Conservation (phyloP, 2,329 filamentous ascomycete genomes). For the Zymoseptoria passerinii region DNA sequence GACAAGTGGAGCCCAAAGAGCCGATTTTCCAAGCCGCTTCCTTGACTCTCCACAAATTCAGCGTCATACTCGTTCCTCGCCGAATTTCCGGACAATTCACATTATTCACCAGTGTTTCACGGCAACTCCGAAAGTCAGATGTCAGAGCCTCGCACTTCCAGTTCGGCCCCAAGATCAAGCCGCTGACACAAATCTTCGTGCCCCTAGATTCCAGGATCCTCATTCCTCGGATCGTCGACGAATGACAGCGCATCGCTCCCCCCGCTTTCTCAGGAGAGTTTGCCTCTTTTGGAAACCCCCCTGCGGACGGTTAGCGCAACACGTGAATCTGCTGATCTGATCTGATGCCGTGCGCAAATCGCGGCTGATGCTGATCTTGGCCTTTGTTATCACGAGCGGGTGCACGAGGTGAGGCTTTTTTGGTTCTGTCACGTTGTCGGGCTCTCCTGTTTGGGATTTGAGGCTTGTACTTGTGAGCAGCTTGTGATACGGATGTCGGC, state of each 20-base stretch:
- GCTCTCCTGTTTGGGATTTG: too few relatives aligned
- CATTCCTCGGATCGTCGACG: background rate
- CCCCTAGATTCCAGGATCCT: background rate
- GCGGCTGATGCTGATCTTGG: background rate
- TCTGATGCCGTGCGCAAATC: background rate
- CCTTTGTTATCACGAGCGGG: background rate
- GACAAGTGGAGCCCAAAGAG: background rate
- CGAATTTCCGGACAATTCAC: background rate
- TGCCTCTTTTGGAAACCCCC: background rate
- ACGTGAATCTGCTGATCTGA: background rate
- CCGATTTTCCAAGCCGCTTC: background rate
- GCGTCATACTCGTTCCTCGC: background rate
- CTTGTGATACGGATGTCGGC: too few relatives aligned
- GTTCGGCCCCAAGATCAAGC: background rate
- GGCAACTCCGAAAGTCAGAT: background rate
- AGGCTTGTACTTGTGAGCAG: too few relatives aligned
- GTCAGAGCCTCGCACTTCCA: background rate
- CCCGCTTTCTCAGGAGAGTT: background rate
- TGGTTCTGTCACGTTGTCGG: background rate
- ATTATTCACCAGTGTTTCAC: background rate
- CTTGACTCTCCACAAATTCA: background rate
- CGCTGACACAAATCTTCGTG: background rate
- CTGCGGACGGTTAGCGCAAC: too few relatives aligned
- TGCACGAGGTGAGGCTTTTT: background rate
- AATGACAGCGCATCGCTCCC: background rate